Conservation (phyloP, 2,329 filamentous ascomycete genomes). For the Penicillium digitatum region DNA sequence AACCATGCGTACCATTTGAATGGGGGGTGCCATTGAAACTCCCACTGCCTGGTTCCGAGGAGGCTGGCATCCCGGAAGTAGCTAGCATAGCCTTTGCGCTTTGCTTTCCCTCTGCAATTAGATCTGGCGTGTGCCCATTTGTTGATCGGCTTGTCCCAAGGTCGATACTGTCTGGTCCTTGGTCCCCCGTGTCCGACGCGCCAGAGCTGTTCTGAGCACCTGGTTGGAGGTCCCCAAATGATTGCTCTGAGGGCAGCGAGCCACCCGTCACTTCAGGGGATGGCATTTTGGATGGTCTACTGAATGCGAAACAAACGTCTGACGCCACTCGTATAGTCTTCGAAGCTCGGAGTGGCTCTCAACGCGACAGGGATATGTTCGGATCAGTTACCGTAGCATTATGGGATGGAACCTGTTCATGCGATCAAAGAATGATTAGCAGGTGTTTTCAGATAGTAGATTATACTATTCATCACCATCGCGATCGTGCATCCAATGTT, state of each 20-base stretch:
- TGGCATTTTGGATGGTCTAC: constrained; percentile 29
- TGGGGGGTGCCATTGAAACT: constrained; percentile 29
- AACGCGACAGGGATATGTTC: constrained; percentile 24
- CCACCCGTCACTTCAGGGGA: constrained; percentile 31
- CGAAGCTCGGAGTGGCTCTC: constrained; percentile 20
- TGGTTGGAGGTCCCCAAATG: constrained; percentile 23
- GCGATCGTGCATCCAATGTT: constrained; percentile 13
- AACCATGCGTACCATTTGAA: constrained; percentile 47
- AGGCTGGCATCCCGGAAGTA: constrained; percentile 42
- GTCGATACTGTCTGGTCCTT: constrained; percentile 23
- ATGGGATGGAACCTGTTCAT: constrained; percentile 20
- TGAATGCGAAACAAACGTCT: constrained; percentile 9
- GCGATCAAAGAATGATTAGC: constrained; percentile 8
- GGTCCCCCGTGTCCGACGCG: constrained; percentile 20
- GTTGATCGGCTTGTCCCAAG: constrained; percentile 22
- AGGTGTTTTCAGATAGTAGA: background rate
- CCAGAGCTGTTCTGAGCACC: constrained; percentile 27
- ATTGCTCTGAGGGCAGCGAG: constrained; percentile 23
- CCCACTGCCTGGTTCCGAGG: constrained; percentile 28
- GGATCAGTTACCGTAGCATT: constrained; percentile 31
- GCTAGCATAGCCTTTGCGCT: constrained; percentile 57
- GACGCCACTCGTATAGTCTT: constrained; percentile 22
- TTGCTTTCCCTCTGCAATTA: constrained; percentile 57
- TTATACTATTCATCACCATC: background rate
- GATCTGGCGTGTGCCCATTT: constrained; percentile 36